Percentiles rank a stretch among this genome's conserved stretches.
Conservation (phyloP, 768 basidiomycete genomes). For the Leccinum uliginosum region DNA sequence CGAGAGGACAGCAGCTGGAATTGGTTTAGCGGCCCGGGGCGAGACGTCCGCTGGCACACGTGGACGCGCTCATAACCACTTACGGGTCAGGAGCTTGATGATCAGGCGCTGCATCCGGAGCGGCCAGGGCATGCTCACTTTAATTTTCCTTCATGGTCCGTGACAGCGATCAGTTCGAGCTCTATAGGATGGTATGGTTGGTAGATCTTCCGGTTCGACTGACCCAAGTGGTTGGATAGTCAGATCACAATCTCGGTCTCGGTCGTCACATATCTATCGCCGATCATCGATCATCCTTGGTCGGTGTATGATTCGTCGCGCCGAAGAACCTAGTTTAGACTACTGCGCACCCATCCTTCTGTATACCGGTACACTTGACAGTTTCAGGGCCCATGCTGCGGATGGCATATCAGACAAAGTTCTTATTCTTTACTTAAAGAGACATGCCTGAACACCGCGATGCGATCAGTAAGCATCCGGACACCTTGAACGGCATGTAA, state of each 20-base stretch:
- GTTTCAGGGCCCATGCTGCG: not conserved
- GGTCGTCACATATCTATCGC: not conserved
- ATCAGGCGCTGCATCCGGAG: not conserved
- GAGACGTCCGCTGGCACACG: not conserved
- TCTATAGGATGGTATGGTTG: not conserved
- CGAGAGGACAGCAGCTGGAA: not conserved
- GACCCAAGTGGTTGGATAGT: not conserved
- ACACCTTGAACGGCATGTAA: not conserved
- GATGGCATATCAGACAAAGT: not conserved
- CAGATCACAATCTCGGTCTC: not conserved
- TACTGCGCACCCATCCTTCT: not conserved
- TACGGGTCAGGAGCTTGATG: not conserved
- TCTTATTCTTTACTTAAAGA: not conserved
- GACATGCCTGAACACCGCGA: conserved; percentile 19
- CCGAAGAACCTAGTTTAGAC: not conserved
- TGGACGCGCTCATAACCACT: not conserved
- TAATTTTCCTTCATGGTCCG: not conserved
- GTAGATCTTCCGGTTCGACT: not conserved
- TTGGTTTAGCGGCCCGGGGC: not conserved
- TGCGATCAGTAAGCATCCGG: conserved; percentile 3
- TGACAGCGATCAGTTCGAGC: not conserved
- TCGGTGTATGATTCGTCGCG: not conserved
- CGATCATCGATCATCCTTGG: not conserved
- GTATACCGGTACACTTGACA: not conserved
- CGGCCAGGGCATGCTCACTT: not conserved